These are phyloP conservation scores for Claviceps pusilla DNA, from an alignment of 2,329 filamentous ascomycete species.

Conservation along the genomic window DNA sequence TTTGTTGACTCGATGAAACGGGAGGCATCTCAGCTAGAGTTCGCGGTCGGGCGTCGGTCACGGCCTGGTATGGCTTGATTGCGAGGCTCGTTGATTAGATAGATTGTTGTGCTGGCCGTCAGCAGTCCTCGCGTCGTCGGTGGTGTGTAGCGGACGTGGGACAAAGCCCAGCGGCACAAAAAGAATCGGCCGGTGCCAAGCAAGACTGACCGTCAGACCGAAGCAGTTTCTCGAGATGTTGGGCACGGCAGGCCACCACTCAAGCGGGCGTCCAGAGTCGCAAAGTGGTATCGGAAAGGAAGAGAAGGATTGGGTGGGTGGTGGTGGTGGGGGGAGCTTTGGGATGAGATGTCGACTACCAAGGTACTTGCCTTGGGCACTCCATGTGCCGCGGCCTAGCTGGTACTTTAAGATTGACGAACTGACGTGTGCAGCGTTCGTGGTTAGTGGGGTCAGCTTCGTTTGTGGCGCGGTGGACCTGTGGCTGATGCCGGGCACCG, in stretches of 20 bases:
- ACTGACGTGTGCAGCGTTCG: conserved; percentile 6
- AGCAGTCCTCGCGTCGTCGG: not conserved
- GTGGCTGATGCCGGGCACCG: not conserved
- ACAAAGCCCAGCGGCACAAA: not conserved
- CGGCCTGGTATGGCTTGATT: not conserved
- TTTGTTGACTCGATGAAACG: conserved; percentile 23
- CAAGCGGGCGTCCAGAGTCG: conserved; percentile 2
- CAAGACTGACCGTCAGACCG: not conserved
- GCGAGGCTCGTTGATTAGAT: not conserved
- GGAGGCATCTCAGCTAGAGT: conserved; percentile 21
- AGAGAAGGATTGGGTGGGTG: not conserved
- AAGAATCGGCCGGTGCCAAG: not conserved
- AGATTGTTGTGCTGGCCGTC: not conserved
- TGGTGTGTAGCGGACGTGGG: not conserved
- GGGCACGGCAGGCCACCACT: not conserved
- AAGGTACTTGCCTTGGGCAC: no score
- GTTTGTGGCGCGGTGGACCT: not conserved
- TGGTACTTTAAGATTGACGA: no score
- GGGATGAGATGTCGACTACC: no score
- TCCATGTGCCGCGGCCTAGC: no score
- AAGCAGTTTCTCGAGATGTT: not conserved
- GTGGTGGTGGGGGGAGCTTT: not conserved
- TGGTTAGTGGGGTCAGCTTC: not conserved
- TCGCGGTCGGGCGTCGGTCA: not conserved
- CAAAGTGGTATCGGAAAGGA: not conserved